Base-by-base conservation (phyloP, 139 green algal genomes). In the Micractinium conductrix region DNA sequence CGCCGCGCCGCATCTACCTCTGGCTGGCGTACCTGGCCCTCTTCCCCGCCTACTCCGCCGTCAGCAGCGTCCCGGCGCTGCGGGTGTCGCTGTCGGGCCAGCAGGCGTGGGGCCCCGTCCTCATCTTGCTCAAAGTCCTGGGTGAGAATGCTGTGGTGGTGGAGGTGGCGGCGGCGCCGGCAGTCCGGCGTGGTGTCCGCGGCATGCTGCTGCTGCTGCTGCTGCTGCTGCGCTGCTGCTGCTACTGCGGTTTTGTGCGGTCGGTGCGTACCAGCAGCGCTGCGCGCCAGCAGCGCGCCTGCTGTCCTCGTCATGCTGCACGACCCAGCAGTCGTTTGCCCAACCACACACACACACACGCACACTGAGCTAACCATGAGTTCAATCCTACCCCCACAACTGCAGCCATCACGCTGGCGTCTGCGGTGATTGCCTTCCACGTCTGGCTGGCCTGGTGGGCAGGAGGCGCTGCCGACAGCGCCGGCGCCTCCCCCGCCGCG, bases 371-470 rank as follows among this genome's bases (percentile, higher is more conserved):
- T n/a, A n/a, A n/a, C n/a, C n/a, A n/a, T n/a, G n/a, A n/a, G n/a
- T 45, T 9, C 44, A 24, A 8, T 24, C 37, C 12, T 42, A 17
- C 2, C 45, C 50, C 24, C 17, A 0, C 35, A 4, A 45, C 2
- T 69, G 53, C 45, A 40, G 35, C 40, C 35, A 38, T 12, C 37
- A 6, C 58, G 37, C 40, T 81, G 21, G 38, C 30, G 9, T 37
- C 33, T 5, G 75, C 70, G 37, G 70, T 40, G 1, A 19, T 81
- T 24, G 53, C 37, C 37, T 81, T 70, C 53, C 75, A 81, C 37
- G 19, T 81, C 53, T 81, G 58, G 53, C 53, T 81, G 75, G 75
- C 75, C 63, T 71, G 63, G 63, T n/a, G 63, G n/a, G 63, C 63
- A 42, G 63, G 63, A 19, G 53, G 53, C 53, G 8, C 53, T 21